Percentiles rank a stretch among this genome's conserved stretches.
These are phyloP conservation scores for Akanthomyces muscarius DNA, from an alignment of 2,329 filamentous ascomycete species.

Conservation along the genomic window DNA sequence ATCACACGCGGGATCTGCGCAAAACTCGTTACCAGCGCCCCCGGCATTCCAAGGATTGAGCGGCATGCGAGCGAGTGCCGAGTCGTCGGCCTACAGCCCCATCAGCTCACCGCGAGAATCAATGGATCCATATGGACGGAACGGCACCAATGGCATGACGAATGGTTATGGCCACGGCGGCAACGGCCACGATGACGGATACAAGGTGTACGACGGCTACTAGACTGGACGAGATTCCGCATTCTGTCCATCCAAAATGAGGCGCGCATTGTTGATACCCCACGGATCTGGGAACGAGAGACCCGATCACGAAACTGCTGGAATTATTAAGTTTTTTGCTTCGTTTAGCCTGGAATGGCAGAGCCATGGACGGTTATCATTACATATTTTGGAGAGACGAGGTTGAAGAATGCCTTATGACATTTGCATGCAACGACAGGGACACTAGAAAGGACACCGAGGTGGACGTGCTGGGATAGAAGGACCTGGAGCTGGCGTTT, in stretches of 20 bases:
- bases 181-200: conserved; percentile 32
- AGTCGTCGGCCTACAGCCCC: conserved; percentile 73
- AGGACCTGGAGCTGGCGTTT: conserved; percentile 13
- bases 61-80: conserved; percentile 55
- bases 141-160: conserved; percentile 29
- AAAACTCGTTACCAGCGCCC: conserved; percentile 45
- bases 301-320: conserved; percentile 9
- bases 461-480: conserved; percentile 13
- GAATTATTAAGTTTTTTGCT: conserved; percentile 14
- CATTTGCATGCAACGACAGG: conserved; percentile 16
- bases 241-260: background rate
- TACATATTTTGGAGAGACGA: conserved; percentile 9
- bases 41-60: conserved; percentile 56
- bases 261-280: conserved; percentile 15
- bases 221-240: conserved; percentile 23
- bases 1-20: conserved; percentile 29
- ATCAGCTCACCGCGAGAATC: conserved; percentile 64
- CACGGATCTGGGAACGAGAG: background rate
- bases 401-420: conserved; percentile 9
- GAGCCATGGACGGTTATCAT: conserved; percentile 4
- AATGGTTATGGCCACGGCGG: conserved; percentile 40
- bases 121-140: conserved; percentile 37
- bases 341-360: conserved; percentile 7
- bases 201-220: conserved; percentile 38
- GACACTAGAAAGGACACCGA: conserved; percentile 7